These are phyloP conservation scores for Claviceps sorghi DNA, from an alignment of 2,329 filamentous ascomycete genomes.

Conservation along the genomic window DNA sequence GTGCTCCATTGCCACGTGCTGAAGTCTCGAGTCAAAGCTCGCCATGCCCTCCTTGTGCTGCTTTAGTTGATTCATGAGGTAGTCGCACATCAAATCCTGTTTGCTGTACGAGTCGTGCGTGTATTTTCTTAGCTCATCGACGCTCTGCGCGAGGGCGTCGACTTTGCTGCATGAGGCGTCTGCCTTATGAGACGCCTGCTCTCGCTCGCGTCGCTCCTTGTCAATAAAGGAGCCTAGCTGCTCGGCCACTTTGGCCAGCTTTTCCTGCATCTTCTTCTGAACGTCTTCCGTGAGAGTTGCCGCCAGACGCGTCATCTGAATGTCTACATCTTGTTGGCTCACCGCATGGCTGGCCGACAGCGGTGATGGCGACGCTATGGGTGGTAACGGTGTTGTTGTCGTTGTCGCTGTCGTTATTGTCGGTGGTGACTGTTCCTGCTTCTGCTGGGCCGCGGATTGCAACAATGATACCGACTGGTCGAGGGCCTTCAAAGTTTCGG, in stretches of 20 bases:
- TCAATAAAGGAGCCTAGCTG: constrained; percentile 11
- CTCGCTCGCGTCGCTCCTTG: constrained; percentile 7
- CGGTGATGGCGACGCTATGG: neutral
- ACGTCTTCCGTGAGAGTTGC: neutral
- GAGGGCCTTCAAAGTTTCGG: neutral
- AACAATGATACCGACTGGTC: neutral
- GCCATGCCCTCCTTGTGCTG: neutral
- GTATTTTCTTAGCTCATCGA: constrained; percentile 1
- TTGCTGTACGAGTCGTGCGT: neutral
- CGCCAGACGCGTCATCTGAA: constrained; percentile 1
- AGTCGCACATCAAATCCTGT: neutral
- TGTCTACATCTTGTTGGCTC: neutral
- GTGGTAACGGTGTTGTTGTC: neutral
- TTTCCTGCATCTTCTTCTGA: constrained; percentile 2
- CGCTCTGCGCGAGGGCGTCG: constrained; percentile 1
- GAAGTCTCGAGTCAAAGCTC: neutral
- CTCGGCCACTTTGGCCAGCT: constrained; percentile 1
- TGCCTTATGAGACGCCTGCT: neutral
- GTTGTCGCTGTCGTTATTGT: neutral
- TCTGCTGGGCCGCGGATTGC: neutral
- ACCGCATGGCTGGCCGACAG: neutral
- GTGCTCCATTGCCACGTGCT: neutral
- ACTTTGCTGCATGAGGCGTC: constrained; percentile 5
- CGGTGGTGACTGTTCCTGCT: neutral
- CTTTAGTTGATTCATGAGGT: neutral